phyloP scores from a whole-genome alignment of 2,329 filamentous ascomycete species.

The Penicillium freii region DNA sequence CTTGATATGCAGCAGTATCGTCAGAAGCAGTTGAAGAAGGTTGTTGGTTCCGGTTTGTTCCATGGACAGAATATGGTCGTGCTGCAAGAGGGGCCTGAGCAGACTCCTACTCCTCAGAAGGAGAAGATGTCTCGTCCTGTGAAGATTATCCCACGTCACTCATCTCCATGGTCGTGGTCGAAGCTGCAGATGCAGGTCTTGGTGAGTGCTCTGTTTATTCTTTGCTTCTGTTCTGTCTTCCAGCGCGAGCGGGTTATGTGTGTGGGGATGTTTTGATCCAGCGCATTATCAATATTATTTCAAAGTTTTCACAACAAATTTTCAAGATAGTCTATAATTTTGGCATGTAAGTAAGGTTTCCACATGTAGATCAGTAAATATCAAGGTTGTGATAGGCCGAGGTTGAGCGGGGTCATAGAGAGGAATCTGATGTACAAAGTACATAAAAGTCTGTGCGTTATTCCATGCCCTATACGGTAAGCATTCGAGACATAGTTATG shows the following conservation, averaged over 20 bases:
- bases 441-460: neutral
- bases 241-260: neutral
- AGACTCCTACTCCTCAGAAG: too few species aligned
- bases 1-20: conserved; percentile 6
- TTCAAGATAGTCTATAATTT: neutral
- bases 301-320: neutral
- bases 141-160: neutral
- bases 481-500: too few species aligned
- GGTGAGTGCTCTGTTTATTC: neutral
- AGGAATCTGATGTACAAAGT: neutral
- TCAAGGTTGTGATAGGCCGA: neutral
- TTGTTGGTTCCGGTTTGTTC: conserved; percentile 1
- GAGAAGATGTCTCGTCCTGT: neutral
- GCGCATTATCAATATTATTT: neutral
- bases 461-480: neutral
- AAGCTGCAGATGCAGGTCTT: neutral
- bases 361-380: neutral
- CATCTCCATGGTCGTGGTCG: neutral
- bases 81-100: neutral
- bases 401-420: neutral
- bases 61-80: neutral
- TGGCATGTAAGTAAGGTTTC: neutral
- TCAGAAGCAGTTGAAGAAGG: conserved; percentile 3
- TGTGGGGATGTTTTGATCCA: neutral
- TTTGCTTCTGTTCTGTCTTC: neutral